Conservation (phyloP, 306 rosid species). For the Hippophae rhamnoides region DNA sequence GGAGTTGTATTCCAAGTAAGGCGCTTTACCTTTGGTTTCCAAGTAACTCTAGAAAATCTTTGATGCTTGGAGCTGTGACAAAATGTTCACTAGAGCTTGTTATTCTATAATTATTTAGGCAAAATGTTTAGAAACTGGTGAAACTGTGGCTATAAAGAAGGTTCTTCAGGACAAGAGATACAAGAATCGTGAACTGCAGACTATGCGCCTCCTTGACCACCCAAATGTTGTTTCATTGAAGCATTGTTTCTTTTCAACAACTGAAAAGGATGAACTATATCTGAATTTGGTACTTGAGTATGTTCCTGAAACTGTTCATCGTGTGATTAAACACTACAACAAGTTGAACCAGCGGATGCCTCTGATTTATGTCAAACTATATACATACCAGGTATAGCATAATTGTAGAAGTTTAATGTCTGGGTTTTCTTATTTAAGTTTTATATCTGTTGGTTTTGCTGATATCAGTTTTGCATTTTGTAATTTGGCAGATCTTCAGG, state of each 20-base stretch:
- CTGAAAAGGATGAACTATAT: constrained; percentile 64
- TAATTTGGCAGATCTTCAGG: background rate
- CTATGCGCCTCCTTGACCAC: constrained; percentile 73
- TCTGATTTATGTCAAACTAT: constrained; percentile 58
- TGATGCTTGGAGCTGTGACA: background rate
- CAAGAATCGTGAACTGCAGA: constrained; percentile 66
- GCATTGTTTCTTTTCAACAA: constrained; percentile 62
- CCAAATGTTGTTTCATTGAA: constrained; percentile 64
- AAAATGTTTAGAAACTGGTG: constrained; percentile 59
- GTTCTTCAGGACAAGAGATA: constrained; percentile 63
- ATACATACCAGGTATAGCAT: constrained; percentile 46
- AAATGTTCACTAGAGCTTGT: background rate
- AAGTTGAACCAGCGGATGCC: constrained; percentile 71
- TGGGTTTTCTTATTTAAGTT: background rate
- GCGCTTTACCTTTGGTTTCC: background rate
- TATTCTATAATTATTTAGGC: constrained; percentile 25
- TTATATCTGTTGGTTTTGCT: background rate
- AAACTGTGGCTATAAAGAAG: constrained; percentile 58
- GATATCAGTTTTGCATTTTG: too few relatives aligned
- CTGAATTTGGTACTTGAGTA: constrained; percentile 65
- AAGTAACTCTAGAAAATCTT: too few relatives aligned
- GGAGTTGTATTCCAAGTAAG: constrained; percentile 68
- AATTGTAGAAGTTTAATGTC: background rate
- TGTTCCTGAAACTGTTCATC: constrained; percentile 62
- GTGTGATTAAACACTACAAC: constrained; percentile 56